Evolutionary conservation across 495 filamentous ascomycete species (phyloP), one percentile per base, ranked within the genome.

Genomic region (Penicillium antarcticum): DNA sequence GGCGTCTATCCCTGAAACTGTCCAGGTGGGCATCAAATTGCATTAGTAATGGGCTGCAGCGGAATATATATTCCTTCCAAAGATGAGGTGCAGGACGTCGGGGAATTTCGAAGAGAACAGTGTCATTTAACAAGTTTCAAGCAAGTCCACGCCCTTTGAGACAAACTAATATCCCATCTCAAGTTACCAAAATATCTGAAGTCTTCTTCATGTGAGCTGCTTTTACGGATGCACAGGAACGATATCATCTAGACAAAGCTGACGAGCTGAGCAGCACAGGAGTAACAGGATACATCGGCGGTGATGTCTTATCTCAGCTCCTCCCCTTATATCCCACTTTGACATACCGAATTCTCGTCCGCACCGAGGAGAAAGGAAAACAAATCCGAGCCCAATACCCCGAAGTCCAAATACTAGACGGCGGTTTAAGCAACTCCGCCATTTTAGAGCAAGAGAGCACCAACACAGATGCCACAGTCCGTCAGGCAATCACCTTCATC

Each of bases 131-230:
- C 8, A 29, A 9, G 5, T 9, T 9, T 2, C 2, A 29, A 10
- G 26, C 6, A 29, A 29, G 26, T 1, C 7, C 2, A 1, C 7
- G 8, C 26, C 26, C 5, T 29, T 10, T 7, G 21, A 29, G 5
- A 29, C 5, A 9, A 29, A 1, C 8, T 7, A 29, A 1, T 29
- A 10, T 29, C 26, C 9, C 1, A 10, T 7, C 18, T 88, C 89
- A 80, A 60, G 95, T 92, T 71, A 95, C 90, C 17, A 94, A 90
- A 64, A 95, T 66, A 90, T 91, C 39, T 95, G 96, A 49, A 18
- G 23, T 55, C 9, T 46, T 55, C 12, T 46, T 55, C 12, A 40
- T 55, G 8, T 34, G 44, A 19, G 52, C 39, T 8, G 52, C 52
- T n/a, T 49, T 38, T 12, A 45, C 49, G 49, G 9, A 13, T 63